Base-by-base conservation (phyloP, 352 stramenopile genomes). In the Labyrinthula sp. region DNA sequence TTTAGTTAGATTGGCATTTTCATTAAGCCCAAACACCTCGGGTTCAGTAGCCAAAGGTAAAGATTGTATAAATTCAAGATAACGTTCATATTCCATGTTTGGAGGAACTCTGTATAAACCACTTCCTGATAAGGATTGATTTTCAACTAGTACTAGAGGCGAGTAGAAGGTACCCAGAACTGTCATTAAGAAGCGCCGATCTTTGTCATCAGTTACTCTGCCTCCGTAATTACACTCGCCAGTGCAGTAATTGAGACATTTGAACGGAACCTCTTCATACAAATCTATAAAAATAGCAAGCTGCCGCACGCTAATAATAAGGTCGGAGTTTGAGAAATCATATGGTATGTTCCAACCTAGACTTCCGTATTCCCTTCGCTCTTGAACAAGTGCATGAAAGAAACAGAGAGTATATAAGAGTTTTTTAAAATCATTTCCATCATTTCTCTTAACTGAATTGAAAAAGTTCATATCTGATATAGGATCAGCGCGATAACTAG, bases 291-390 rank as follows among this genome's bases (percentile, higher is more conserved):
- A 76, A 35, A 73, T 57, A 18, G 48, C 55, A 5, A 75, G 48
- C 55, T 75, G 67, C 35, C 63, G 56, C 9, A 71, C 38, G 1
- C 36, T 62, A 28, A 75, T 93, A 71, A 73, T 72, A 26, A 92
- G 39, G 46, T 93, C 81, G 0, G 72, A 87, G 60, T 89, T 77
- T 54, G 88, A 90, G 52, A 93, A 93, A 59, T 90, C 81, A 59
- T 93, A 93, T 49, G 84, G 78, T 37, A 92, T 92, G 52, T 93
- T 92, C 78, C 80, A 92, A 7, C 81, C 81, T 1, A 92, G 66
- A 15, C 79, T 73, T 0, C 81, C 81, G 58, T 89, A 93, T 48
- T 87, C 67, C 18, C 80, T 64, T 0, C 81, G 68, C 57, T 93
- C 80, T 30, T 87, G 81, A 14, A 92, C 72, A 8, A 92, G 62